Conservation (phyloP, 257 asterid genomes). For the Anisodus acutangulus region DNA sequence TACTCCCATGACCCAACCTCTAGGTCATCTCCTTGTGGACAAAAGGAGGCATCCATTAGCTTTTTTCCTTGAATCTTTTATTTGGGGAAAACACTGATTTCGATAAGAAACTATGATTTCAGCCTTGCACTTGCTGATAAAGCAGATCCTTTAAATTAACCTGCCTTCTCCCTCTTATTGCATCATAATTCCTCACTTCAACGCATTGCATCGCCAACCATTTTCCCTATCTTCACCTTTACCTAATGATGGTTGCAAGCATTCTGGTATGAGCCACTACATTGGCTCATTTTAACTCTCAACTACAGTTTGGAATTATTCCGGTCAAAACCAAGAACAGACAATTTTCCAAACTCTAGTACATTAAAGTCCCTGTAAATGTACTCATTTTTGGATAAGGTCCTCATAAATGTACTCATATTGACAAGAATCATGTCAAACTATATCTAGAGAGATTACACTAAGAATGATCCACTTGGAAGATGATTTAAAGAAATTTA, state of each 20-base stretch:
- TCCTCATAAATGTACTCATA: constrained; percentile 6
- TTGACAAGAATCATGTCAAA: neutral
- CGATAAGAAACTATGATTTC: neutral
- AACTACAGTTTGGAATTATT: neutral
- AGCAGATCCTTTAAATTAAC: neutral
- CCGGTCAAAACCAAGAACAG: neutral
- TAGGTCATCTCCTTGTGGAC: neutral
- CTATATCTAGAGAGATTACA: neutral
- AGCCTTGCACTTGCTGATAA: neutral
- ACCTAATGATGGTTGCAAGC: neutral
- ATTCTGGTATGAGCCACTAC: constrained; percentile 18
- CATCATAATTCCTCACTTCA: neutral
- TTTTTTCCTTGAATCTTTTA: neutral
- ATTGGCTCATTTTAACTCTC: neutral
- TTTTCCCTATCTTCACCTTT: neutral
- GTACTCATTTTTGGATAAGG: neutral
- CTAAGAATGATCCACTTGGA: neutral
- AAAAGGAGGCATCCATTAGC: neutral
- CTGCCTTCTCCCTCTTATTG: neutral
- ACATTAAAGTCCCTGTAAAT: neutral
- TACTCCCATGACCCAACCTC: neutral
- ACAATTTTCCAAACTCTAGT: neutral
- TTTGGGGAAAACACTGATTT: neutral
- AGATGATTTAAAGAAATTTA: neutral
- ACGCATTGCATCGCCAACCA: neutral